Conservation (phyloP, 768 basidiomycete genomes). For the Phlebiopsis gigantea region DNA sequence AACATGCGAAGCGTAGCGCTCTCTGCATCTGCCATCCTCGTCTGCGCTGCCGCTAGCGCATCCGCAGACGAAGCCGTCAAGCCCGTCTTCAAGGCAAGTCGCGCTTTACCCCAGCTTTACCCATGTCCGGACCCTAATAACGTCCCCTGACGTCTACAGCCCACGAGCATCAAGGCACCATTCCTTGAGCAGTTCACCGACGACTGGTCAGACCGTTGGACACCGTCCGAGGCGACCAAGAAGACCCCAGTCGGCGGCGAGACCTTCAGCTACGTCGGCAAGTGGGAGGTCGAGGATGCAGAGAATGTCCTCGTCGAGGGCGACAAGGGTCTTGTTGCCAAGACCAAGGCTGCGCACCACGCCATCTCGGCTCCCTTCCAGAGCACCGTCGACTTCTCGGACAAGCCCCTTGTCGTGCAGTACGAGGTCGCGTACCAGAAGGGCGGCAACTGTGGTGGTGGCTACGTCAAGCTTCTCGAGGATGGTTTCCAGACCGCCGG, state of each 20-base stretch:
- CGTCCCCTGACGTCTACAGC: conserved; percentile 34
- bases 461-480: conserved; percentile 94
- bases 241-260: conserved; percentile 95
- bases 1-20: conserved; percentile 86
- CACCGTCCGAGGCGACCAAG: conserved; percentile 95
- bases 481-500: conserved; percentile 92
- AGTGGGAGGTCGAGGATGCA: conserved; percentile 95
- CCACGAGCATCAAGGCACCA: conserved; percentile 74
- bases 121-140: conserved; percentile 8
- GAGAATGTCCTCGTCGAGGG: conserved; percentile 69
- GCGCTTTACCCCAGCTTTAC: background rate
- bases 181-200: conserved; percentile 97
- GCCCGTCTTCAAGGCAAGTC: conserved; percentile 63
- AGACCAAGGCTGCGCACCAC: conserved; percentile 96
- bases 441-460: conserved; percentile 98
- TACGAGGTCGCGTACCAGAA: conserved; percentile 99
- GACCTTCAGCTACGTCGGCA: conserved; percentile 95
- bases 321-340: conserved; percentile 90
- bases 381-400: conserved; percentile 70
- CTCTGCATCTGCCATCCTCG: conserved; percentile 65
- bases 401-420: conserved; percentile 88
- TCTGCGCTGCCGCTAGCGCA: conserved; percentile 58
- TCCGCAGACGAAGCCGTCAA: conserved; percentile 55
- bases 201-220: conserved; percentile 90
- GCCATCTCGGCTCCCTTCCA: conserved; percentile 94